Conservation (phyloP, 2,329 filamentous ascomycete species). For the Ascochyta clinopodiicola region DNA sequence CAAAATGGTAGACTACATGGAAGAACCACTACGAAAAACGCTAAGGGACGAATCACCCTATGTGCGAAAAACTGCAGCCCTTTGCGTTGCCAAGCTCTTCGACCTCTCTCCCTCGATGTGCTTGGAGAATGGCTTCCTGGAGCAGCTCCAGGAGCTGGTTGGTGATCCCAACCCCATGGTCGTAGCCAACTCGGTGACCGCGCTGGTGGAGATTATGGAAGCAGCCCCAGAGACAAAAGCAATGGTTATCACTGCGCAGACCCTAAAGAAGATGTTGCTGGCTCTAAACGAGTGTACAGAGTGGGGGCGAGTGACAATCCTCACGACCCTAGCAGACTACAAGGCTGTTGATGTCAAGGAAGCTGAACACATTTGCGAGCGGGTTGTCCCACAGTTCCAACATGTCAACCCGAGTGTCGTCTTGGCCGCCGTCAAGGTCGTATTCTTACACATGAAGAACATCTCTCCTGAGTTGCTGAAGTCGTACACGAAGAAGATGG, state of each 20-base stretch:
- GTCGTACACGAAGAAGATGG: slow-evolving; percentile 98
- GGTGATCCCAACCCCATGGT: slow-evolving; percentile 99
- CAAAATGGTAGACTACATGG: slow-evolving; percentile 99
- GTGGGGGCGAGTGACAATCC: slow-evolving; percentile 94
- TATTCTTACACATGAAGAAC: slow-evolving; percentile 93
- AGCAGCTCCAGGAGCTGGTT: slow-evolving; percentile 92
- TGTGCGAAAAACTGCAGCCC: slow-evolving; percentile 95
- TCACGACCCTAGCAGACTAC: slow-evolving; percentile 89
- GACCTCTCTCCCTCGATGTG: slow-evolving; percentile 92
- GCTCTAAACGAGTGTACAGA: slow-evolving; percentile 98
- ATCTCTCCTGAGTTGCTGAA: slow-evolving; percentile 78
- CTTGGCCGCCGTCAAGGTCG: slow-evolving; percentile 94
- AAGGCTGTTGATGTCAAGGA: slow-evolving; percentile 88
- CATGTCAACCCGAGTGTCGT: slow-evolving; percentile 98
- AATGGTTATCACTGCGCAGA: slow-evolving; percentile 79
- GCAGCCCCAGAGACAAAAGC: slow-evolving; percentile 89
- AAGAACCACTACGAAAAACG: slow-evolving; percentile 94
- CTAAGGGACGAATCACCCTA: slow-evolving; percentile 97
- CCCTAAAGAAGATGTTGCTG: slow-evolving; percentile 93
- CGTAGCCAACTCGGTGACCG: slow-evolving; percentile 95
- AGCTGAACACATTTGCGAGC: slow-evolving; percentile 96
- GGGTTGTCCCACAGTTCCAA: slow-evolving; percentile 95
- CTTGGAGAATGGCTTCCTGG: slow-evolving; percentile 94
- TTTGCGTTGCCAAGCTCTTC: slow-evolving; percentile 97
- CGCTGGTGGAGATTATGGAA: slow-evolving; percentile 88